Evolutionary conservation across 345 rosid species (phyloP), one percentile per base, ranked within the genome.

Genomic region (Dipteronia sinensis): DNA sequence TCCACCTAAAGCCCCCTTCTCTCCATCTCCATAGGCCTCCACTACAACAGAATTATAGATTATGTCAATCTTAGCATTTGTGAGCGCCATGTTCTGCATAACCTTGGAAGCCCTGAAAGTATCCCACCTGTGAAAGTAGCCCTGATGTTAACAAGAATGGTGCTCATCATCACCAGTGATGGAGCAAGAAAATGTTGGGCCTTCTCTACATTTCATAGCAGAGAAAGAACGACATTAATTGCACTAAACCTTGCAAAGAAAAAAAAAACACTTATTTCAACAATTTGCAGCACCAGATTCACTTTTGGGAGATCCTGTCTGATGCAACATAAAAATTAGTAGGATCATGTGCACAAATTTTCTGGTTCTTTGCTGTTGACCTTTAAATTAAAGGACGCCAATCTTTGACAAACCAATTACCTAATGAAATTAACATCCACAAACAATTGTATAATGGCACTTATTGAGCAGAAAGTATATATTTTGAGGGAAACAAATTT

Each of bases 51-150:
- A 90, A 76, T 96, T 87, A 97, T 97, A 92, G 20, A 94, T 22
- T n/a, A 92, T 92, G 66, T 92, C 93, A 6, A 96, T 92, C 86
- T 96, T 96, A 69, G 96, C 91, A 67, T 94, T 96, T 0, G 74
- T 75, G 69, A 86, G 23, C 0, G 90, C 94, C 78, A 97, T 74
- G 71, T 64, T 83, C 80, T 91, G 97, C 99, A 96, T 96, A 65
- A 96, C 91, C 89, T 92, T 94, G 6, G 99, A 96, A 23, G 99
- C 99, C 82, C 99, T 93, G 44, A 96, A 94, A 6, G 84, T 7
- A 42, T 96, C 97, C 80, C 98, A 80, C 78, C 99, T 74, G 67
- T 96, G 99, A 49, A 96, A 27, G 27, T 27, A 27, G 27, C 27
- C 27, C 27, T 27, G 27, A 27, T 27, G 27, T 27, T 27, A 27